phyloP scores from a whole-genome alignment of 2,329 filamentous ascomycete genomes.

The Colletotrichum abscissum region DNA sequence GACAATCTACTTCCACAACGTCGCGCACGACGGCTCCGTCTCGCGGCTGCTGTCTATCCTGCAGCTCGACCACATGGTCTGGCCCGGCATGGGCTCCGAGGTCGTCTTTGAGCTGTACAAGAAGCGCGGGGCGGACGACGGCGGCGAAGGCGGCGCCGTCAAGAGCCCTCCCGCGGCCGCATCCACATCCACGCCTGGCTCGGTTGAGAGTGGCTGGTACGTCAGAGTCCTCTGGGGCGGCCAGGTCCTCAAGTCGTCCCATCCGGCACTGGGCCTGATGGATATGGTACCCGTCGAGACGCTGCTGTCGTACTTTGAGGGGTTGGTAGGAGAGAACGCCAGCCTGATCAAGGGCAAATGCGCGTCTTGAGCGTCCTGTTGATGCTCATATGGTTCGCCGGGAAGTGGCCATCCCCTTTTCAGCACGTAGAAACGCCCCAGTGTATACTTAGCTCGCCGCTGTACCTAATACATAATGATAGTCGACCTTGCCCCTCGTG shows the following conservation, averaged over 20 bases:
- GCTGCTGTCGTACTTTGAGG: conserved; percentile 78
- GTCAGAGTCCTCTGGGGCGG: conserved; percentile 80
- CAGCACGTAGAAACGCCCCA: background rate
- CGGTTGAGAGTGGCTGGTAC: conserved; percentile 52
- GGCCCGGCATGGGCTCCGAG: conserved; percentile 86
- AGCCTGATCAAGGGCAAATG: conserved; percentile 54
- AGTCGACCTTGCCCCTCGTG: background rate
- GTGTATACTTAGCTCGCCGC: conserved; percentile 1
- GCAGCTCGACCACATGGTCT: conserved; percentile 81
- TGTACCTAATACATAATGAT: conserved; percentile 20
- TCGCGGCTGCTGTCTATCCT: conserved; percentile 75
- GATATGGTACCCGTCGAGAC: conserved; percentile 77
- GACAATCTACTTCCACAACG: conserved; percentile 75
- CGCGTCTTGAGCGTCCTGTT: conserved; percentile 35
- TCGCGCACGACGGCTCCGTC: conserved; percentile 83
- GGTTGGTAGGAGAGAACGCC: conserved; percentile 68
- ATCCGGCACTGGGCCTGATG: conserved; percentile 73
- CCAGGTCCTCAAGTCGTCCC: conserved; percentile 73
- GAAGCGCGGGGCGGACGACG: background rate
- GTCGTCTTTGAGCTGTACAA: conserved; percentile 80
- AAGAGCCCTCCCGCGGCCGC: conserved; percentile 19
- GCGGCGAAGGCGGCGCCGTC: background rate
- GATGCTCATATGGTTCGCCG: conserved; percentile 23
- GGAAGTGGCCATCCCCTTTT: background rate
- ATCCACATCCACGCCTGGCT: conserved; percentile 7